These are phyloP conservation scores for Diaporthe citrichinensis DNA, from an alignment of 2,329 filamentous ascomycete genomes.

Conservation along the genomic window DNA sequence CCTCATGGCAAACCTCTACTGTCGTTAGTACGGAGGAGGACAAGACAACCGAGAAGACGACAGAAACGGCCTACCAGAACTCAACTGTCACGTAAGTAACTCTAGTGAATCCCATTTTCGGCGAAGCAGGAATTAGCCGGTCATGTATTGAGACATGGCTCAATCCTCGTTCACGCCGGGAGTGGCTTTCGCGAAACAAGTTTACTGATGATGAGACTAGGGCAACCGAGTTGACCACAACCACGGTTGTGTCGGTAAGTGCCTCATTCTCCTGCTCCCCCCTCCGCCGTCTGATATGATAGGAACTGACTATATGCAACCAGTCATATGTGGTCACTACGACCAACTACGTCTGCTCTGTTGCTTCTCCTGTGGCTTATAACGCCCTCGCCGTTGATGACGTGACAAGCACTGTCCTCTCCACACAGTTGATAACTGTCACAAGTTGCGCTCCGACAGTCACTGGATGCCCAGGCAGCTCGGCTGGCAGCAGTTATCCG, in stretches of 20 bases:
- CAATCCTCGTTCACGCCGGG: not conserved
- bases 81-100: conserved; percentile 27
- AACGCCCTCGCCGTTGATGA: conserved; percentile 1
- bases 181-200: not conserved
- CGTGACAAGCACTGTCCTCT: not conserved
- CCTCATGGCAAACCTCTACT: conserved; percentile 27
- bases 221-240: conserved; percentile 31
- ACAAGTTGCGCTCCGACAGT: conserved; percentile 30
- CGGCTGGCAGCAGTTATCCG: not conserved
- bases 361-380: conserved; percentile 15
- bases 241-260: conserved; percentile 23
- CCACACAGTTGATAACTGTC: not conserved
- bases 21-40: conserved; percentile 22
- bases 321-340: conserved; percentile 27
- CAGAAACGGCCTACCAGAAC: conserved; percentile 31
- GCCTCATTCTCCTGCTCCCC: not conserved
- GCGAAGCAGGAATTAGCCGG: not conserved
- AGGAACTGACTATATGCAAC: not conserved
- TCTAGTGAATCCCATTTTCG: not conserved
- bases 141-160: conserved; percentile 6
- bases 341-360: conserved; percentile 29
- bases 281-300: not conserved
- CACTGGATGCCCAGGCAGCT: conserved; percentile 8
- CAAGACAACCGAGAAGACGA: conserved; percentile 34
- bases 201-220: conserved; percentile 22